Conservation (phyloP, 257 asterid genomes). For the Ophiorrhiza pumila region DNA sequence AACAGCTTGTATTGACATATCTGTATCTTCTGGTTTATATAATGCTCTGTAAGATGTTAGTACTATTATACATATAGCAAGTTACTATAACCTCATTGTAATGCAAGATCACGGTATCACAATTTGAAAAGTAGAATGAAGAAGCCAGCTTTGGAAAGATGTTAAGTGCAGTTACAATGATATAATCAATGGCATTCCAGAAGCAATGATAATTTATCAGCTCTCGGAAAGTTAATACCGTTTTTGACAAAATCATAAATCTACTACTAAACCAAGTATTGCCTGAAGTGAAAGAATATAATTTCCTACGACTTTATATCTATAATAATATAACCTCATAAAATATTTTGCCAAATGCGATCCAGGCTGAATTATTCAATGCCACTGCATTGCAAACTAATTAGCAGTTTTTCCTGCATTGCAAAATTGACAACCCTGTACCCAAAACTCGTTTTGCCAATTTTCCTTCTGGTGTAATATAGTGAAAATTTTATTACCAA, state of each 20-base stretch:
- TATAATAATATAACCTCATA: background rate
- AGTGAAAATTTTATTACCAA: background rate
- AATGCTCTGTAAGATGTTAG: background rate
- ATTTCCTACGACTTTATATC: background rate
- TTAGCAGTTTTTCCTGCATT: too few relatives aligned
- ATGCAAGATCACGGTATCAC: background rate
- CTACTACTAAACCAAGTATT: background rate
- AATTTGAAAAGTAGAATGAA: background rate
- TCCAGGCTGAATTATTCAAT: background rate
- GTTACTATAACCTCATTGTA: background rate
- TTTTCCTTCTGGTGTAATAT: background rate
- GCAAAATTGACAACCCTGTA: background rate
- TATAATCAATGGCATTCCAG: background rate
- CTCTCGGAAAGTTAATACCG: background rate
- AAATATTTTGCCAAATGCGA: background rate
- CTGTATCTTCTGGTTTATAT: slow-evolving; percentile 43
- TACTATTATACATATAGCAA: background rate
- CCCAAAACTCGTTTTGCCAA: background rate
- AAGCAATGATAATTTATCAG: background rate
- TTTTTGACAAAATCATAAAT: background rate
- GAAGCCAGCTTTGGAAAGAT: background rate
- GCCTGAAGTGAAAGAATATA: background rate
- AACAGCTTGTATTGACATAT: slow-evolving; percentile 77
- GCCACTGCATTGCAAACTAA: background rate
- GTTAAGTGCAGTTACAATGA: background rate